Evolutionary conservation across 495 filamentous ascomycete genomes (phyloP), one percentile per base, ranked within the genome.

Genomic region (Talaromyces trachyspermus): DNA sequence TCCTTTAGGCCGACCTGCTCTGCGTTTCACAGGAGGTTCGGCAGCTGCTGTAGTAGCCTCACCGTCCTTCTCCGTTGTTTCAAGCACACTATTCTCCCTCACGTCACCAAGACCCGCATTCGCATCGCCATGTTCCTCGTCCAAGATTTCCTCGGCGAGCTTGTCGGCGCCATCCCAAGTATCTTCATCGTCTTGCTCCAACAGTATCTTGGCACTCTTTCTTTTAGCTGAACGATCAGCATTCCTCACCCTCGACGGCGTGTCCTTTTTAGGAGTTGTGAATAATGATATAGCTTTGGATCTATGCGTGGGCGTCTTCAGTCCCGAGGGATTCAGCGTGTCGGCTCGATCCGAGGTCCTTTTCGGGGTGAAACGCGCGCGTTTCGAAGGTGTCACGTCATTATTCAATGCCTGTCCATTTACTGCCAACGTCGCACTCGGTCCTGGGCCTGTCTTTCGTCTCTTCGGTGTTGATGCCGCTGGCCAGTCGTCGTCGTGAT

Each of bases 191-290:
- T 80, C 78, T 36, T 66, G 79, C 54, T 89, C 81, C 15, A 90
- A 80, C 5, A 94, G 60, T 5, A 79, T 76, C 37, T 81, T 76
- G 3, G 81, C 85, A 59, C 87, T 95, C 70, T 95, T 95, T 55
- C 83, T 84, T 55, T 87, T 80, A 2, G 89, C 91, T 1, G 89
- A 95, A 6, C 83, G 77, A 61, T 95, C 86, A 17, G 82, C 84
- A 55, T 83, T 86, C 44, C 75, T 76, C 36, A 72, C 68, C 55
- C 75, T 74, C 24, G 77, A 70, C 10, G 84, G 78, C 9, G 75
- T 83, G 11, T 55, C 38, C 43, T 65, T 70, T 14, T 64, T 62
- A 19, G 68, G 63, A 0, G 68, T 73, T 14, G 66, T 59, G 51
- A 73, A 73, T 10, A 71, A 49, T 12, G 60, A 57, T 19, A 58